Percentiles rank a stretch among this genome's conserved stretches.
Conservation (phyloP, 768 basidiomycete species). For the Xerocomellus dryophilus region DNA sequence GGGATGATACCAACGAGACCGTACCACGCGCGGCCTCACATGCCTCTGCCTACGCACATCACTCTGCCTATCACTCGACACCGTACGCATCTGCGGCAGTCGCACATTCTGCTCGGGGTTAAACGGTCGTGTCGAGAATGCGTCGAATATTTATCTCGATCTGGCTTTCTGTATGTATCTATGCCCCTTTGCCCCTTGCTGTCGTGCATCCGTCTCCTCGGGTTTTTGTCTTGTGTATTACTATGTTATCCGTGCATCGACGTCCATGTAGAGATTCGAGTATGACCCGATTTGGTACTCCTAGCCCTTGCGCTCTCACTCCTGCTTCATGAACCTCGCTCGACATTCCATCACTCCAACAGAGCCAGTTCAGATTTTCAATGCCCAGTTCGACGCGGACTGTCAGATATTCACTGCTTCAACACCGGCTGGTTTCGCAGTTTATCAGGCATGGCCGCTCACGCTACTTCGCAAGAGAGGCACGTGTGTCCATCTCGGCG, state of each 20-base stretch:
- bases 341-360: constrained; percentile 81
- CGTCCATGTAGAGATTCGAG: constrained; percentile 4
- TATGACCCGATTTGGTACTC: constrained; percentile 12
- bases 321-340: constrained; percentile 73
- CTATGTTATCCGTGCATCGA: constrained; percentile 11
- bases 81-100: constrained; percentile 26
- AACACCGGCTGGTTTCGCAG: constrained; percentile 78
- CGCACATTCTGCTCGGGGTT: constrained; percentile 32
- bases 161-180: constrained; percentile 21
- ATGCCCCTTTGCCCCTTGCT: constrained; percentile 21
- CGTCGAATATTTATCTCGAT: constrained; percentile 21
- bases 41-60: constrained; percentile 23
- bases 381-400: constrained; percentile 79
- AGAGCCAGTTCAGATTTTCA: constrained; percentile 68
- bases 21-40: constrained; percentile 27
- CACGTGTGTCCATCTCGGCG: constrained; percentile 31
- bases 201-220: constrained; percentile 16
- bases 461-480: constrained; percentile 80
- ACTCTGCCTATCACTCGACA: constrained; percentile 29
- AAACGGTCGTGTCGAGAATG: constrained; percentile 6
- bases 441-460: constrained; percentile 75
- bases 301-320: constrained; percentile 11
- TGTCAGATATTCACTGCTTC: constrained; percentile 76
- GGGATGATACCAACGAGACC: constrained; percentile 54
- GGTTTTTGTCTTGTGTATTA: constrained; percentile 24